A percentile compares a stretch with the other conserved stretches of the same genome.
Evolutionary conservation across 75 land plant species (phyloP).

Genomic region (Isoetes taiwanensis): DNA sequence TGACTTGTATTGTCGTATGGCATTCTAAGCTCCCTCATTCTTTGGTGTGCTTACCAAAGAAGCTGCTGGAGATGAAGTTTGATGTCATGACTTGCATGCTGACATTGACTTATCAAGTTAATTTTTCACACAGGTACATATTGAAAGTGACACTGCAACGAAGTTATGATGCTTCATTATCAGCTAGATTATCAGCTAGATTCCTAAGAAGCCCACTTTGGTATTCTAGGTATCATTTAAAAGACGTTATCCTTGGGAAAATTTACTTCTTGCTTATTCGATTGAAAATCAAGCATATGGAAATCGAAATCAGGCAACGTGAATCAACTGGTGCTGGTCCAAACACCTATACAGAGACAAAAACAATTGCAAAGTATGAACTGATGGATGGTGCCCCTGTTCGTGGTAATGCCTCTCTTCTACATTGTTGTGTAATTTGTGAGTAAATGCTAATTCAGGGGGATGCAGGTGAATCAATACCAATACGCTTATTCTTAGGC

Average conservation of each 20-base stretch:
- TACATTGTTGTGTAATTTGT: neutral
- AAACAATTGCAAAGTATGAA: conserved; percentile 7
- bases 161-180: neutral
- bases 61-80: no score
- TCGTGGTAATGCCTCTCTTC: no score
- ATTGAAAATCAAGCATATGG: neutral
- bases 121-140: neutral
- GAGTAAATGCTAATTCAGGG: neutral
- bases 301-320: neutral
- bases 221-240: neutral
- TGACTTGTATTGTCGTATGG: neutral
- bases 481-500: neutral
- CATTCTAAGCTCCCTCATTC: no score
- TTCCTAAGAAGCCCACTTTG: neutral
- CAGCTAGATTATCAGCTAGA: neutral
- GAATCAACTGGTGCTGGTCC: neutral
- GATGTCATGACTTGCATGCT: no score
- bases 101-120: no score
- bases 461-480: neutral
- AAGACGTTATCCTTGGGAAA: conserved; percentile 3
- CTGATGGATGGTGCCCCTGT: conserved; percentile 6
- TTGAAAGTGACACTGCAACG: neutral
- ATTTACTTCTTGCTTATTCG: conserved; percentile 1
- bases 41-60: no score
- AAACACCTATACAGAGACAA: neutral